These are phyloP conservation scores for Acanthamoeba lenticulata DNA, from an alignment of 208 protist species.

Conservation along the genomic window DNA sequence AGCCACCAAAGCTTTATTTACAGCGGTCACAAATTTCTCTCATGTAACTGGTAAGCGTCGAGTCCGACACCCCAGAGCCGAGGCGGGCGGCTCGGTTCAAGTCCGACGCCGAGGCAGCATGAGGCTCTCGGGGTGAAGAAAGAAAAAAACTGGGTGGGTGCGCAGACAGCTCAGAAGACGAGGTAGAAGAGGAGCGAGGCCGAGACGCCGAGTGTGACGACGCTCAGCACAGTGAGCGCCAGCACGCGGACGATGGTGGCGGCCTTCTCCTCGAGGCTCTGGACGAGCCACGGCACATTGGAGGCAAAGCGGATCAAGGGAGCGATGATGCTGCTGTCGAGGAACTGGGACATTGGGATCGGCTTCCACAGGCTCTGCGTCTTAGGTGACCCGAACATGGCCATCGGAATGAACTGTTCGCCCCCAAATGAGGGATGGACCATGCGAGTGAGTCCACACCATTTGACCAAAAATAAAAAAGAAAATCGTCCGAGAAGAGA, in stretches of 20 bases:
- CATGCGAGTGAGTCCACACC: too few relatives aligned
- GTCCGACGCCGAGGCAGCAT: too few relatives aligned
- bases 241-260: not conserved
- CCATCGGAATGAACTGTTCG: slow-evolving; percentile 54
- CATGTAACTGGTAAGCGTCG: too few relatives aligned
- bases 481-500: too few relatives aligned
- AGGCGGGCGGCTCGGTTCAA: too few relatives aligned
- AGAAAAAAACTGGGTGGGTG: not conserved
- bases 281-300: not conserved
- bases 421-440: not conserved
- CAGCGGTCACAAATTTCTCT: too few relatives aligned
- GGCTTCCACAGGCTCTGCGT: slow-evolving; percentile 38
- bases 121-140: not conserved
- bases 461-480: too few relatives aligned
- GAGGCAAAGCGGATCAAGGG: slow-evolving; percentile 23
- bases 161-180: not conserved
- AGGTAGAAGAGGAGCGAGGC: not conserved
- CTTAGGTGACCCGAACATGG: slow-evolving; percentile 53
- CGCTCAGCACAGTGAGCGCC: not conserved
- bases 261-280: not conserved
- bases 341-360: slow-evolving; percentile 52
- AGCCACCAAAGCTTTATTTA: too few relatives aligned
- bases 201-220: not conserved
- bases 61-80: too few relatives aligned
- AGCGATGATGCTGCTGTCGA: slow-evolving; percentile 61